phyloP scores from a whole-genome alignment of 202 grass and related monocot genomes.

The Saccharum hybrid region DNA sequence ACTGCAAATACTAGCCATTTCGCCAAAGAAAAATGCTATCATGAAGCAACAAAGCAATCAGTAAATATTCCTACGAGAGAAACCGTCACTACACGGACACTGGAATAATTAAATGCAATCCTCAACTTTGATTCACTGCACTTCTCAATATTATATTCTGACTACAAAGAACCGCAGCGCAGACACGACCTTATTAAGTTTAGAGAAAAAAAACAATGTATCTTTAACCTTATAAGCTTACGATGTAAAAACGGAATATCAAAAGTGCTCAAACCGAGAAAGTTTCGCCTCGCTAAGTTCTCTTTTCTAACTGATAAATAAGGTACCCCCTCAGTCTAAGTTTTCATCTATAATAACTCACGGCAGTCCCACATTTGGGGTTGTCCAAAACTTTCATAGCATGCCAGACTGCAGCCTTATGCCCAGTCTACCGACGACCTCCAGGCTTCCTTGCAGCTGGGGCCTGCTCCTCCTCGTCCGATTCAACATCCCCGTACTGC shows the following conservation, averaged over 20 bases:
- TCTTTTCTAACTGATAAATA: constrained; percentile 56
- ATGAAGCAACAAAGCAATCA: neutral
- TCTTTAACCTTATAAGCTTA: constrained; percentile 56
- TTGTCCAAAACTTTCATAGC: constrained; percentile 62
- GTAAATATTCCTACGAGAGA: neutral
- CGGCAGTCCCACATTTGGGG: constrained; percentile 25
- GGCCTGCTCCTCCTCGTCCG: constrained; percentile 85
- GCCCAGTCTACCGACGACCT: constrained; percentile 50
- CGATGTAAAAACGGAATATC: constrained; percentile 45
- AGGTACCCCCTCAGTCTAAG: constrained; percentile 44
- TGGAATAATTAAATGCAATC: constrained; percentile 3
- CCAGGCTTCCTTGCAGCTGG: constrained; percentile 57
- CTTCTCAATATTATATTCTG: constrained; percentile 45
- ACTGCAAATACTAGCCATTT: neutral
- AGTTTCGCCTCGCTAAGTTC: constrained; percentile 44
- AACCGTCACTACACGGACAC: neutral
- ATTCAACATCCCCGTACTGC: constrained; percentile 87
- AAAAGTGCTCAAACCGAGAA: constrained; percentile 47
- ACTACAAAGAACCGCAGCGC: constrained; percentile 52
- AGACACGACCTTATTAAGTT: constrained; percentile 64
- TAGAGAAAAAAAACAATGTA: constrained; percentile 70
- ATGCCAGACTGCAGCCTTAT: constrained; percentile 4
- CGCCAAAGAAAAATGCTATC: neutral
- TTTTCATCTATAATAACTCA: constrained; percentile 46
- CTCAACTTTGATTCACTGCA: constrained; percentile 51